phyloP scores from a whole-genome alignment of 1,139 yeast species.

The Zygosaccharomyces sapae region DNA sequence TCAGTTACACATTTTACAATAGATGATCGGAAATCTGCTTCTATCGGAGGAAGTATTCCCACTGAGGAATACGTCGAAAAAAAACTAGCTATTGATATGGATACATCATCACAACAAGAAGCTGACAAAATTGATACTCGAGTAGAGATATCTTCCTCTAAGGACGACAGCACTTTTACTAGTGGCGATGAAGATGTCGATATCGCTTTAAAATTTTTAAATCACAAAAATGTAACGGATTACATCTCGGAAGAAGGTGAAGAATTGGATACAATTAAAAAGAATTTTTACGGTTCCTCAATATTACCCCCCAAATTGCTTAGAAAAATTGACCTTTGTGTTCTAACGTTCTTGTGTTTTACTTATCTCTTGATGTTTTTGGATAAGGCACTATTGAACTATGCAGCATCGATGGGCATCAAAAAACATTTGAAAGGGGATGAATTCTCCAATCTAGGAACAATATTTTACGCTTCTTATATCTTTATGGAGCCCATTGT shows the following conservation, averaged over 20 bases:
- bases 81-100: not conserved
- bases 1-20: no score
- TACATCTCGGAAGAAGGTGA: constrained; percentile 11
- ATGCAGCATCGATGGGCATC: constrained; percentile 52
- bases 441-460: constrained; percentile 53
- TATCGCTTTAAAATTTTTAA: constrained; percentile 29
- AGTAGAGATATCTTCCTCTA: constrained; percentile 3
- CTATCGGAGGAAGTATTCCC: no score
- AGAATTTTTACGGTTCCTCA: constrained; percentile 26
- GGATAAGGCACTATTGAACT: constrained; percentile 48
- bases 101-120: not conserved
- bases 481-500: constrained; percentile 55
- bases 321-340: constrained; percentile 42
- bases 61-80: no score
- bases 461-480: constrained; percentile 52
- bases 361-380: constrained; percentile 48
- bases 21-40: no score
- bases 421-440: constrained; percentile 40
- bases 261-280: constrained; percentile 5
- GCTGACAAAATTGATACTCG: not conserved
- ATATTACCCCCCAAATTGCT: constrained; percentile 31
- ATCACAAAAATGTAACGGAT: constrained; percentile 19
- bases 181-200: constrained; percentile 17
- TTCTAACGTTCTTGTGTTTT: constrained; percentile 46
- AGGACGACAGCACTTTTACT: constrained; percentile 4